Evolutionary conservation across 192 early-diverging fungal genomes (phyloP), one percentile per base, ranked within the genome.

Genomic region (Linnemannia exigua): DNA sequence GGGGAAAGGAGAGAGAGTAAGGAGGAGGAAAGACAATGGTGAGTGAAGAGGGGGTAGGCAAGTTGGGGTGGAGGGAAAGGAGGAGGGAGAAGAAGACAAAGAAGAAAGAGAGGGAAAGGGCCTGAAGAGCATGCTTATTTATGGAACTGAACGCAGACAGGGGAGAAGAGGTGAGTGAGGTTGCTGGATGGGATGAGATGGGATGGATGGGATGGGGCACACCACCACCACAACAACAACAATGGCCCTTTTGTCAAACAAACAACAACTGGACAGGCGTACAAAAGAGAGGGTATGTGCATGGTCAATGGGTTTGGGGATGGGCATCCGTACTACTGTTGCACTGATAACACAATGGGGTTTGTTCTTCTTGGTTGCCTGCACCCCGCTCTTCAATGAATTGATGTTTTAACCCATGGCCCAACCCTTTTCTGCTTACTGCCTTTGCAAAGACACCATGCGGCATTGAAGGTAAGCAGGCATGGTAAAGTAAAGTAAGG

Each of bases 91-190:
- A 67, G 33, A 77, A 46, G 31, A 19, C 15, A 48, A 31, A 46
- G 58, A 28, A 72, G 46, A 19, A 82, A 44, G 20, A 31, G 70
- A 3, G 14, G 44, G n/a, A 6, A 1, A 11, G n/a, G 20, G 12
- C 8, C n/a, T n/a, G n/a, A 74, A 14, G 46, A 22, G 44, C 16
- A 41, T 12, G 28, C 28, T 67, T 71, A 70, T 76, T 70, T 82
- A 63, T 41, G 54, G 80, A 41, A 67, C n/a, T n/a, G n/a, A n/a
- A n/a, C n/a, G n/a, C n/a, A n/a, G n/a, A n/a, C n/a, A n/a, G n/a
- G 51, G 69, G n/a, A 48, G 63, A 63, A 36, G 36, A 67, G 63
- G 28, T 1, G 50, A 70, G 48, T 6, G 28, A 52, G 28, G 9
- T 44, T 44, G 41, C 41, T 44, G 41, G 28, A 25, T 28, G n/a